A percentile compares a stretch with the other conserved stretches of the same genome.
phyloP scores from a whole-genome alignment of 2,329 filamentous ascomycete species.

The Chrysosporium queenslandicum region DNA sequence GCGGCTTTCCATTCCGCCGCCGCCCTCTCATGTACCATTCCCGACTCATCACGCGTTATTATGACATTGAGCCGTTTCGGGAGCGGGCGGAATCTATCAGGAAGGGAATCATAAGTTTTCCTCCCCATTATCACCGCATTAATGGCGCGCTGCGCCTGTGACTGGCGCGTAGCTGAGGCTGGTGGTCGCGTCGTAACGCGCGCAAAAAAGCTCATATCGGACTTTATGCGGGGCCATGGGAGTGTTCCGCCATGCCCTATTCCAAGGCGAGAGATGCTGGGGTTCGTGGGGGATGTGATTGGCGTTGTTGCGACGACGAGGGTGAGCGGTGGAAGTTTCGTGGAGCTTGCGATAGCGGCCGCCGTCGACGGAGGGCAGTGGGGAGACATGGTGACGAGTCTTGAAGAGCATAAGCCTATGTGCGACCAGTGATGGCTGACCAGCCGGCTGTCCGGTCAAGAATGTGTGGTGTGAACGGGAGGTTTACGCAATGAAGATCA shows the following conservation, averaged over 20 bases:
- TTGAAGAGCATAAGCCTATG: not conserved
- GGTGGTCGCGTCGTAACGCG: constrained; percentile 64
- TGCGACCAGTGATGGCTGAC: too few relatives aligned
- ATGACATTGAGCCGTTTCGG: constrained; percentile 73
- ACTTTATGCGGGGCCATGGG: constrained; percentile 79
- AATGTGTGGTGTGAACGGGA: too few relatives aligned
- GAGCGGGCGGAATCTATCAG: constrained; percentile 65
- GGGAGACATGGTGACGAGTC: constrained; percentile 1
- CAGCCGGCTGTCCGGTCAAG: too few relatives aligned
- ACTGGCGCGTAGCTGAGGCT: too few relatives aligned
- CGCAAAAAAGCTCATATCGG: constrained; percentile 93
- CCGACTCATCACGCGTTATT: constrained; percentile 46
- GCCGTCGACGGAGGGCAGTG: constrained; percentile 4
- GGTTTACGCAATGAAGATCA: too few relatives aligned
- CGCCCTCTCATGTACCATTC: constrained; percentile 26
- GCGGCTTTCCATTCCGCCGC: constrained; percentile 28
- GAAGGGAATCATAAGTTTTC: constrained; percentile 92
- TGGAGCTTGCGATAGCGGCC: not conserved
- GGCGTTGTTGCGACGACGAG: constrained; percentile 81
- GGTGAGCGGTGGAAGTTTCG: constrained; percentile 54
- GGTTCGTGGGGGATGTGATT: constrained; percentile 29
- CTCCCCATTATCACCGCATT: constrained; percentile 95
- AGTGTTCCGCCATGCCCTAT: constrained; percentile 71
- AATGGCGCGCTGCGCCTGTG: constrained; percentile 14
- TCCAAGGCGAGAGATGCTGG: constrained; percentile 57